phyloP scores from a whole-genome alignment of 805 yeast species.

The Spathaspora arborariae region DNA sequence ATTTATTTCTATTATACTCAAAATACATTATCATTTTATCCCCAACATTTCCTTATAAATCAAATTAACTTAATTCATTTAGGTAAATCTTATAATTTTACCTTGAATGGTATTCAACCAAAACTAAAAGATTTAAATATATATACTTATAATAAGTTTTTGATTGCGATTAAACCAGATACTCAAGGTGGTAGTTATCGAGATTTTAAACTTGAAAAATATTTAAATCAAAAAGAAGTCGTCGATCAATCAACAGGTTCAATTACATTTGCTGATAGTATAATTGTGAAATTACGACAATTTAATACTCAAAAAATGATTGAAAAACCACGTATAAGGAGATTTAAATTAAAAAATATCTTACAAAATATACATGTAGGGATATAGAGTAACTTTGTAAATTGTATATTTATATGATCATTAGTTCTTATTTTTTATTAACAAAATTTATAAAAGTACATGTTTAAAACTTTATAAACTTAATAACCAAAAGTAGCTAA shows the following conservation, averaged over 20 bases:
- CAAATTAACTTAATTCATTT: slow-evolving; percentile 18
- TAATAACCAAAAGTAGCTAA: slow-evolving; percentile 98
- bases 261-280: slow-evolving; percentile 9
- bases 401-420: background rate
- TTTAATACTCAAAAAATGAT: background rate
- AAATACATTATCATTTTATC: slow-evolving; percentile 2
- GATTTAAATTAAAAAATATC: background rate
- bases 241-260: slow-evolving; percentile 9
- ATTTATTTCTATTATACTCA: slow-evolving; percentile 16
- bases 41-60: slow-evolving; percentile 11
- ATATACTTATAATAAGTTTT: slow-evolving; percentile 2
- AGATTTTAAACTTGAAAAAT: slow-evolving; percentile 4
- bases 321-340: background rate
- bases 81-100: slow-evolving; percentile 14
- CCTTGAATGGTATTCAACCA: slow-evolving; percentile 1
- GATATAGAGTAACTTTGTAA: background rate
- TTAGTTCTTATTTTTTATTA: background rate
- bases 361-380: background rate
- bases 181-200: background rate
- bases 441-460: background rate
- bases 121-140: slow-evolving; percentile 3
- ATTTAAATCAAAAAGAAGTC: slow-evolving; percentile 2
- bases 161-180: slow-evolving; percentile 4
- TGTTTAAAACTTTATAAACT: slow-evolving; percentile 18
- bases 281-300: slow-evolving; percentile 5